Conservation (phyloP, 2,329 filamentous ascomycete genomes). For the Endothia cerciana region DNA sequence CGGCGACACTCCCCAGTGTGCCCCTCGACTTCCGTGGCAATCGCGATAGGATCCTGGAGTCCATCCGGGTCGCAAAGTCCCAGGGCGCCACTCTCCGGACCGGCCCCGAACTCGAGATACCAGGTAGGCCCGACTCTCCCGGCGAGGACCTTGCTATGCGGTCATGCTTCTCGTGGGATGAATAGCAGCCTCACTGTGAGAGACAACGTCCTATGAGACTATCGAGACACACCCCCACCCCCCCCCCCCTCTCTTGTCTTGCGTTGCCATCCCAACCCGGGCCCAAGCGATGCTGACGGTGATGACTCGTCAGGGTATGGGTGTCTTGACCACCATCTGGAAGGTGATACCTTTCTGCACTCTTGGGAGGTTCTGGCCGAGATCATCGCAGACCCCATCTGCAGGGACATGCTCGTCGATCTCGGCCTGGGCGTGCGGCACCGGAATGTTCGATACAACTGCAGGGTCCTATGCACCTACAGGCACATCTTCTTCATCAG, state of each 20-base stretch:
- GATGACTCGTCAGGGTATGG: slow-evolving; percentile 33
- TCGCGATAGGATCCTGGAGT: slow-evolving; percentile 63
- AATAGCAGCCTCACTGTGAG: background rate
- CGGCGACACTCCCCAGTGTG: slow-evolving; percentile 41
- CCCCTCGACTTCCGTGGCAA: slow-evolving; percentile 68
- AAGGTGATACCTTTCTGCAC: slow-evolving; percentile 31
- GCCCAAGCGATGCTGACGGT: background rate
- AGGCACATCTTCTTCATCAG: slow-evolving; percentile 34
- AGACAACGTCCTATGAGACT: too few species aligned
- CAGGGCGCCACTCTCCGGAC: slow-evolving; percentile 65
- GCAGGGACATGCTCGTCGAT: slow-evolving; percentile 33
- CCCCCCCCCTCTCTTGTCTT: background rate
- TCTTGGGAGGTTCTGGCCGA: slow-evolving; percentile 33
- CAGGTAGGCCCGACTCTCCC: slow-evolving; percentile 18
- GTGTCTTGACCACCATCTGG: slow-evolving; percentile 41
- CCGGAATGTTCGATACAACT: slow-evolving; percentile 44
- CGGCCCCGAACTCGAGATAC: slow-evolving; percentile 54
- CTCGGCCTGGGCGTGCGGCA: slow-evolving; percentile 35
- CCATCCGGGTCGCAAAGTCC: slow-evolving; percentile 62
- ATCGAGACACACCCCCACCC: background rate
- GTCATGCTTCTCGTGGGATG: background rate
- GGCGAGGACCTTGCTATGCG: background rate
- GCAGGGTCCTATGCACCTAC: slow-evolving; percentile 41
- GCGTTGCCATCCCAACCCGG: too few species aligned
- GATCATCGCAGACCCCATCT: slow-evolving; percentile 31